phyloP scores from a whole-genome alignment of 2,329 filamentous ascomycete species.

The Blumeria hordei region DNA sequence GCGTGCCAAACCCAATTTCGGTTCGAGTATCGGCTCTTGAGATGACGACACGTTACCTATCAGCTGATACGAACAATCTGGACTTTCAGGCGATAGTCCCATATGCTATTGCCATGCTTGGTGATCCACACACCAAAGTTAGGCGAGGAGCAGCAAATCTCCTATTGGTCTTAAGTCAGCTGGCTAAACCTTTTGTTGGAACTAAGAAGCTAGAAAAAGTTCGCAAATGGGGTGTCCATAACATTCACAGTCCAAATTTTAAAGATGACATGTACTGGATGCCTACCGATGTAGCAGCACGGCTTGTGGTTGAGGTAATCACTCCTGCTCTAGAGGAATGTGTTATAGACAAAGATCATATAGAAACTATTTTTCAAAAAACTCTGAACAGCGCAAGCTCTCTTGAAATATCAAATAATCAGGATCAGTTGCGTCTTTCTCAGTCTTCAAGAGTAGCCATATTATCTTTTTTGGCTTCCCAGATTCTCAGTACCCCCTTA shows the following conservation, averaged over 20 bases:
- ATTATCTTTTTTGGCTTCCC: constrained; percentile 48
- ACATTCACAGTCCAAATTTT: constrained; percentile 36
- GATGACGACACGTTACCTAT: constrained; percentile 32
- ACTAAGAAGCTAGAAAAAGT: constrained; percentile 19
- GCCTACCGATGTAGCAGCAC: constrained; percentile 28
- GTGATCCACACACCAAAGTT: constrained; percentile 52
- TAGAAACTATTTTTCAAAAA: constrained; percentile 37
- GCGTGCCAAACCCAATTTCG: constrained; percentile 41
- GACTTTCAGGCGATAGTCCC: constrained; percentile 68
- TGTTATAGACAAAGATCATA: constrained; percentile 50
- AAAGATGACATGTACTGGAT: constrained; percentile 30
- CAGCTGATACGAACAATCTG: constrained; percentile 23
- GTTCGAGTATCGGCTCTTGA: constrained; percentile 46
- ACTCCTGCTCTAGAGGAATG: constrained; percentile 64
- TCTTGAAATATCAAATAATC: constrained; percentile 20
- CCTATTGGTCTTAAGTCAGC: constrained; percentile 27
- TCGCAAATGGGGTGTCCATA: constrained; percentile 31
- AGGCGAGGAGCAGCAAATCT: constrained; percentile 52
- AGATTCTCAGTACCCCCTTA: constrained; percentile 44
- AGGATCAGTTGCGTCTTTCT: constrained; percentile 21
- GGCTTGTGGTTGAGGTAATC: constrained; percentile 41
- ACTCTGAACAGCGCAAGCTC: constrained; percentile 28
- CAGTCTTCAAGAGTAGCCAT: constrained; percentile 39
- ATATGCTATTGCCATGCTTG: constrained; percentile 50
- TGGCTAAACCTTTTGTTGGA: constrained; percentile 20